Percentiles rank a stretch among this genome's conserved stretches.
Evolutionary conservation across 257 asterid species (phyloP).

Genomic region (Solanum stenotomum): DNA sequence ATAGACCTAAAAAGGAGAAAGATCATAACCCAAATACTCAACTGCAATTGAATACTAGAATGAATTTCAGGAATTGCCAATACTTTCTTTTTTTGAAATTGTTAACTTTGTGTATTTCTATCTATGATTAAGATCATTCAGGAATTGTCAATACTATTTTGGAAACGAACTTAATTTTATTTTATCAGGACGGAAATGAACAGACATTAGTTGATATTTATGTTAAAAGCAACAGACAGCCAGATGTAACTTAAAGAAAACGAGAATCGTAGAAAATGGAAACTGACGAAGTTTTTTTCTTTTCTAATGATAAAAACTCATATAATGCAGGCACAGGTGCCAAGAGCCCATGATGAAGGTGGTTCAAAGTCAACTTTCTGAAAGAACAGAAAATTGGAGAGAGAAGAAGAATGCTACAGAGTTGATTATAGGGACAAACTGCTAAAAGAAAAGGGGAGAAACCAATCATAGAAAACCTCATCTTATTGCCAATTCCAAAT

Average conservation of each 20-base stretch:
- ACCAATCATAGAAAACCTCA: neutral
- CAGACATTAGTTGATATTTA: neutral
- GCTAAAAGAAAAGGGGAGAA: neutral
- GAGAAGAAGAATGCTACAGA: neutral
- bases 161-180: neutral
- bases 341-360: neutral
- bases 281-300: neutral
- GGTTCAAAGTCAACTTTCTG: neutral
- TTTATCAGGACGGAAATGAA: neutral
- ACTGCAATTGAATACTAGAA: neutral
- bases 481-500: neutral
- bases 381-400: neutral
- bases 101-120: too few relatives aligned
- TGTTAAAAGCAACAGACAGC: neutral
- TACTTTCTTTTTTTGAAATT: too few relatives aligned
- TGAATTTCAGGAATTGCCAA: neutral
- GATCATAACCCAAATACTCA: neutral
- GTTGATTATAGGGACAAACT: neutral
- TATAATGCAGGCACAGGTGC: neutral
- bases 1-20: conserved; percentile 37
- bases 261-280: neutral
- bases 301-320: neutral
- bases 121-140: neutral
- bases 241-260: neutral
- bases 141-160: neutral